A percentile compares a stretch with the other conserved stretches of the same genome.
phyloP scores from a whole-genome alignment of 129 eudicot species.

The Tagetes patula region DNA sequence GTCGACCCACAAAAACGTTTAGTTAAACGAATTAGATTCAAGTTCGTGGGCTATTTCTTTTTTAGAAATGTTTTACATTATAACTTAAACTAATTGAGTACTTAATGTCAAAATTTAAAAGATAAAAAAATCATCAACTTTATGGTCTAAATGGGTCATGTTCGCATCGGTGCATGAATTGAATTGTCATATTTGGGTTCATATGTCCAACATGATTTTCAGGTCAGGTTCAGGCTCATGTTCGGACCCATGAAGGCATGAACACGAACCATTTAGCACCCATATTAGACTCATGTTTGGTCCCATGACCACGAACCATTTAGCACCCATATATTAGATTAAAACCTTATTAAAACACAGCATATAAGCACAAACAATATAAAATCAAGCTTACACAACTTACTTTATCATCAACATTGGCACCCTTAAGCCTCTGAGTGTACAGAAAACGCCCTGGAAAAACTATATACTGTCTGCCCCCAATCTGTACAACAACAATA shows the following conservation, averaged over 20 bases:
- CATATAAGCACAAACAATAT: not conserved
- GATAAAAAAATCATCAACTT: not conserved
- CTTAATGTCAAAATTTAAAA: not conserved
- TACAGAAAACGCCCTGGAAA: constrained; percentile 82
- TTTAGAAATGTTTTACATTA: too few species aligned
- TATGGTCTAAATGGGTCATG: not conserved
- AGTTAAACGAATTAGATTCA: not conserved
- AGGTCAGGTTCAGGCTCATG: not conserved
- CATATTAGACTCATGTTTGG: not conserved
- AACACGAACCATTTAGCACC: not conserved
- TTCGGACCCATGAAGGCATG: not conserved
- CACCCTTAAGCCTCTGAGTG: constrained; percentile 89
- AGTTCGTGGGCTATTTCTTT: too few species aligned
- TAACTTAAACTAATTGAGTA: not conserved
- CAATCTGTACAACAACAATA: constrained; percentile 49
- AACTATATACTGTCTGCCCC: constrained; percentile 83
- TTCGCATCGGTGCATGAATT: too few species aligned
- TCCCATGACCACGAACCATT: not conserved
- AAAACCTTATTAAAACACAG: not conserved
- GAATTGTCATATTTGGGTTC: not conserved
- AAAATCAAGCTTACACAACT: constrained; percentile 15
- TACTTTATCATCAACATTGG: constrained; percentile 83
- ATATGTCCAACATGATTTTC: not conserved
- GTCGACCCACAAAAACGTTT: not conserved
- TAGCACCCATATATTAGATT: not conserved